Evolutionary conservation across 75 land plant genomes (phyloP), one percentile per base, ranked within the genome.

Genomic region (Selaginella moellendorffii): DNA sequence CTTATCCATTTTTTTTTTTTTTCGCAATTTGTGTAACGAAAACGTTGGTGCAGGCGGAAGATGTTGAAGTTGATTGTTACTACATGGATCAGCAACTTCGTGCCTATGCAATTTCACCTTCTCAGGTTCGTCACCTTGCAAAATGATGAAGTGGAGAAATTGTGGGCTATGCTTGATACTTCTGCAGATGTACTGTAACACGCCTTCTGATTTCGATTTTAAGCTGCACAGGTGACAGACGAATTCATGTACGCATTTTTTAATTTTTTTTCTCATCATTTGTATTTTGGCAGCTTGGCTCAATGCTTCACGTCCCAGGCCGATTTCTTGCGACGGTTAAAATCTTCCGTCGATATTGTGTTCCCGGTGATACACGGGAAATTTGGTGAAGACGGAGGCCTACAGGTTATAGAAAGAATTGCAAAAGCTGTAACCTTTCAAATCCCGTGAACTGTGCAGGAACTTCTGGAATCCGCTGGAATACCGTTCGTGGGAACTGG

Each of bases 141-240:
- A 51, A 9, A 1, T 27, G 24, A n/a, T n/a, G n/a, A n/a, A n/a
- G n/a, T n/a, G n/a, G n/a, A n/a, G n/a, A n/a, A n/a, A n/a, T n/a
- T n/a, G 17, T 27, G 65, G 30, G 25, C 28, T 63, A 14, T 5
- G 5, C 14, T 36, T 36, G 46, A 36, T 36, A 5, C 46, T 36
- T 5, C 46, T 53, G 22, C 73, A 86, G 90, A 70, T 85, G 63
- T 87, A 87, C 71, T 87, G 88, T 30, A 87, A 87, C 54, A 87
- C 92, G 26, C 92, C 92, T 23, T 75, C 88, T 42, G 92, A 87
- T 68, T 87, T 87, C 70, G 92, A 87, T 76, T 87, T 87, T 79
- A 87, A 87, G 68, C 80, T 87, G 52, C 73, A 76, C 68, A 87
- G 85, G 92, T 87, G 20, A 66, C 66, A 63, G 46, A 36, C 14